These are phyloP conservation scores for Hemileccinum rubropunctum DNA, from an alignment of 768 basidiomycete species.

Conservation along the genomic window DNA sequence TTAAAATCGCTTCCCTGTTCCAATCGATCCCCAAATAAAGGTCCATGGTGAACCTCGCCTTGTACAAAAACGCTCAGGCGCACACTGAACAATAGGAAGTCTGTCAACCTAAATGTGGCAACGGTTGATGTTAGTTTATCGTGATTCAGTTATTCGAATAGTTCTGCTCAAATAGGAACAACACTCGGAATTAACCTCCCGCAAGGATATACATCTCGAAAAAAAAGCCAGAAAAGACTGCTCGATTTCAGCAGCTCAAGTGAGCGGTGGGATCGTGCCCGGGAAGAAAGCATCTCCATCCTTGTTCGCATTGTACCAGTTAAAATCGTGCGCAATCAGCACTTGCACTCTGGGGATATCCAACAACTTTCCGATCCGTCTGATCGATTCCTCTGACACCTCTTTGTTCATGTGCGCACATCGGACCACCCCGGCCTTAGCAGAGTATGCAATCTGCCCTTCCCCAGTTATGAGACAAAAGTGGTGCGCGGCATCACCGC, in stretches of 20 bases:
- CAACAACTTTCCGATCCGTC: conserved; percentile 36
- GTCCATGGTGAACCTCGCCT: no score
- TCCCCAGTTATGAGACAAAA: conserved; percentile 45
- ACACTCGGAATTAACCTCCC: background rate
- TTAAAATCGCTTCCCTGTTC: conserved; percentile 18
- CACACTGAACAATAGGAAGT: no score
- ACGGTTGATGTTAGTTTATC: no score
- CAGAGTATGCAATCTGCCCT: conserved; percentile 32
- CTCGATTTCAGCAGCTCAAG: no score
- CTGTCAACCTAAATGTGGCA: background rate
- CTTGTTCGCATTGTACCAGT: conserved; percentile 47
- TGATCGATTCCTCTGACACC: conserved; percentile 40
- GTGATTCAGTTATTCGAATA: background rate
- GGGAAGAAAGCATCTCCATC: conserved; percentile 35
- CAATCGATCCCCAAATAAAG: conserved; percentile 23
- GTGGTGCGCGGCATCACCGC: conserved; percentile 54
- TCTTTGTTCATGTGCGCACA: conserved; percentile 46
- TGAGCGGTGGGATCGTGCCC: conserved; percentile 1
- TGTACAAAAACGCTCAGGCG: no score
- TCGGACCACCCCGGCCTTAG: conserved; percentile 18
- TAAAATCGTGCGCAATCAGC: conserved; percentile 48
- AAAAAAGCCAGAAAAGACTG: no score
- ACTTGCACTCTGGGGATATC: conserved; percentile 40
- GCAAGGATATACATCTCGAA: conserved; percentile 7
- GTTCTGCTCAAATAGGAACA: background rate